Evolutionary conservation across 257 asterid species (phyloP), one percentile per base, ranked within the genome.

Genomic region (Solanum sitiens): DNA sequence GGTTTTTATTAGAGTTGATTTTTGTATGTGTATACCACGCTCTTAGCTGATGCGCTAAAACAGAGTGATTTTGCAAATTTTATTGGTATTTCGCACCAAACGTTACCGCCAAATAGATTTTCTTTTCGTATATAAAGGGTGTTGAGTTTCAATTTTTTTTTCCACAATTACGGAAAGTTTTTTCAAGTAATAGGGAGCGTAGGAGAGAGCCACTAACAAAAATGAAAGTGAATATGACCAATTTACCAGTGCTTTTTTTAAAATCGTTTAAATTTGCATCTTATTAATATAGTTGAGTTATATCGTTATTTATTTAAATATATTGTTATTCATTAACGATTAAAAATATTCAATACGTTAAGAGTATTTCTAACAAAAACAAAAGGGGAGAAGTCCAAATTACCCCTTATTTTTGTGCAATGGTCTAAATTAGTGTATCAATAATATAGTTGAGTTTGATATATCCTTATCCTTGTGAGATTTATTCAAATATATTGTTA

Each of bases 31-130:
- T 61, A 3, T 0, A 1, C 2, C 86, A 94, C 94, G 92, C 93
- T 87, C 90, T 2, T 14, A 0, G 4, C 59, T 10, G 74, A 18
- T 93, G 92, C 87, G 74, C 79, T 32, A 21, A 30, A 37, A 30
- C 7, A 8, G 79, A 10, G 50, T 67, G 68, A 88, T 89, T 85
- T 89, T 40, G 53, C 75, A 88, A 47, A 84, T 88, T 92, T 92
- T 90, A 84, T 86, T 88, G 89, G 86, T 89, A 88, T 90, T 92
- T 87, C 93, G 94, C 95, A 92, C 93, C 92, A 76, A 91, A 90
- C 91, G 87, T 94, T 94, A 94, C 96, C 98, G 98, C 98, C 97
- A 94, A 93, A 89, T 89, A 83, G 88, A 84, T 83, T 83, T 82
- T 83, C 76, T 87, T 80, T 84, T 79, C 76, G n/a, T 73, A 71